phyloP scores from a whole-genome alignment of 176 grass and related monocot genomes.

The Thalia dealbata region DNA sequence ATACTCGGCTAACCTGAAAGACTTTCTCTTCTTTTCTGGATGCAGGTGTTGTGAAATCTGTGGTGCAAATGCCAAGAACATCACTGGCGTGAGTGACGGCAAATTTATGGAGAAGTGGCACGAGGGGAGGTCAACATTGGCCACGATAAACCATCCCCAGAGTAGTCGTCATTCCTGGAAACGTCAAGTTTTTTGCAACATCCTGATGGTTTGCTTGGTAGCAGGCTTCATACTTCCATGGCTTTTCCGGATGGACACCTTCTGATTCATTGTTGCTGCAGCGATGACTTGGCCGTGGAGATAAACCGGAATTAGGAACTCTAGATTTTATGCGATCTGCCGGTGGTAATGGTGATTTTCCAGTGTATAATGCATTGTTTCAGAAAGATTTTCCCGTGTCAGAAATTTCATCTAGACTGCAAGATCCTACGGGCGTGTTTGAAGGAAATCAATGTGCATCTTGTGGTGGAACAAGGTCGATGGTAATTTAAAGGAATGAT shows the following conservation, averaged over 20 bases:
- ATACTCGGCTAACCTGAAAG: background rate
- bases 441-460: too few species aligned
- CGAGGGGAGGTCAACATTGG: background rate
- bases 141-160: background rate
- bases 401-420: background rate
- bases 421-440: too few species aligned
- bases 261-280: background rate
- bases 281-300: background rate
- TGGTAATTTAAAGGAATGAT: too few species aligned
- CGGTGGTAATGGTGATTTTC: background rate
- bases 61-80: conserved; percentile 50
- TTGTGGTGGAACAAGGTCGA: too few species aligned
- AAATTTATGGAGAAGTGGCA: conserved; percentile 52
- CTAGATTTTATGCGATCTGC: background rate
- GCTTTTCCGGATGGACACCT: background rate
- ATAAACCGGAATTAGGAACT: background rate
- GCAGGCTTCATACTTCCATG: background rate
- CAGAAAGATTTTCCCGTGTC: background rate
- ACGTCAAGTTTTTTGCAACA: background rate
- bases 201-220: background rate
- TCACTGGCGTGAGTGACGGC: conserved; percentile 41
- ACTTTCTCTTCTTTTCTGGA: background rate
- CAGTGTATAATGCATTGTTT: background rate
- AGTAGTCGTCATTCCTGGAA: background rate
- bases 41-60: conserved; percentile 61